Conservation (phyloP, 1,284 basidiomycete genomes). For the Papiliotrema flavescens region DNA sequence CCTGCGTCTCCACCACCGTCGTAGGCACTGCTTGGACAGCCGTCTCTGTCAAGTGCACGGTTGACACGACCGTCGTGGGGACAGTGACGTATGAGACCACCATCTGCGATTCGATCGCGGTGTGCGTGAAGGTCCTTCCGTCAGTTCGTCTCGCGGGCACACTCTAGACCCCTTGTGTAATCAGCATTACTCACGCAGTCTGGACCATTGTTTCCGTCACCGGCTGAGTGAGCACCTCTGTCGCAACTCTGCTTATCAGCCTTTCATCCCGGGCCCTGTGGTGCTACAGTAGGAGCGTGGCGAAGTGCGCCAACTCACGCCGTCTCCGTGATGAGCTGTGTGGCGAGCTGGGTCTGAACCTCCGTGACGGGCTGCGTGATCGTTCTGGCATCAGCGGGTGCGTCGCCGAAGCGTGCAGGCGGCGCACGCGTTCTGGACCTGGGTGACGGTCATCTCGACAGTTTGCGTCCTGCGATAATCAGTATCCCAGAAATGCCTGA, state of each 20-base stretch:
- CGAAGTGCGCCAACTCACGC: background rate
- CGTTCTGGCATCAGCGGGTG: background rate
- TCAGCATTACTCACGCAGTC: conserved; percentile 3
- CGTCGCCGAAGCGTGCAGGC: too few relatives aligned
- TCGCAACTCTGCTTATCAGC: background rate
- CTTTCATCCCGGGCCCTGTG: too few relatives aligned
- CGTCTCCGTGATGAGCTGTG: background rate
- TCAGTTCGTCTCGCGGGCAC: too few relatives aligned
- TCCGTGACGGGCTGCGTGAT: background rate
- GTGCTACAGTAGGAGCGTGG: too few relatives aligned
- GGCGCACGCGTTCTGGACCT: background rate
- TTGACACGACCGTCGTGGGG: conserved; percentile 9
- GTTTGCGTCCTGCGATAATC: background rate
- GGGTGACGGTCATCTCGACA: background rate
- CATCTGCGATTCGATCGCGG: background rate
- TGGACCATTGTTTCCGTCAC: conserved; percentile 1
- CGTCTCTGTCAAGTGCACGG: conserved; percentile 8
- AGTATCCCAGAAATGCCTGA: background rate
- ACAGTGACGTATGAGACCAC: background rate
- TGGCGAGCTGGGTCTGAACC: background rate
- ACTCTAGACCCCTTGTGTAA: too few relatives aligned
- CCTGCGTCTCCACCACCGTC: conserved; percentile 6
- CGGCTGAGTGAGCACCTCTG: background rate
- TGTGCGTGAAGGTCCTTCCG: background rate
- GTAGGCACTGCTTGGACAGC: conserved; percentile 6